A percentile compares a stretch with the other conserved stretches of the same genome.
Evolutionary conservation across 176 grass and related monocot species (phyloP).

Genomic region (Ensete glaucum): DNA sequence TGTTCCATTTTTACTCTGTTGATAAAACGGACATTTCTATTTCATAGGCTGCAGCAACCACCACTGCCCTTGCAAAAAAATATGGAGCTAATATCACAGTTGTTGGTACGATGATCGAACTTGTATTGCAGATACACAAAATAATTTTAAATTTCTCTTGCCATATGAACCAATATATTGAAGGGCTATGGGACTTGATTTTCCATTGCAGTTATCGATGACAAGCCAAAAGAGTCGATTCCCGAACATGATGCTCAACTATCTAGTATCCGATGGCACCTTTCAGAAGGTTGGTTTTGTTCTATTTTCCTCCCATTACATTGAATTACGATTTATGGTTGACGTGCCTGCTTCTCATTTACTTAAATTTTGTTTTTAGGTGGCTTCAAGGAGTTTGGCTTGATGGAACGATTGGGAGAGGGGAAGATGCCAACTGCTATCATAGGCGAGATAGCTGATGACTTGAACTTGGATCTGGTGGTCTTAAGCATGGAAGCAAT

Average conservation of each 20-base stretch:
- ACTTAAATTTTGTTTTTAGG: conserved; percentile 32
- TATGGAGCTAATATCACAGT: conserved; percentile 94
- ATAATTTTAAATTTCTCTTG: no score
- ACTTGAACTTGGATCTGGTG: conserved; percentile 83
- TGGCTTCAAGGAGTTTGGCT: conserved; percentile 83
- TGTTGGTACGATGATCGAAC: conserved; percentile 44
- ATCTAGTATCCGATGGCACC: conserved; percentile 92
- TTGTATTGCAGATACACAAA: no score
- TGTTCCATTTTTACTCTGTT: no score
- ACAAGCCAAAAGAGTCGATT: conserved; percentile 78
- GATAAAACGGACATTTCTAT: not conserved
- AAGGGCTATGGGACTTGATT: not conserved
- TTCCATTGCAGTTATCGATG: conserved; percentile 69
- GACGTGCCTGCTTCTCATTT: not conserved
- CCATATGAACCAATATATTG: no score
- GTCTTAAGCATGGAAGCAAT: conserved; percentile 98
- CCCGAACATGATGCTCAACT: conserved; percentile 87
- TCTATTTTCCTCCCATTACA: not conserved
- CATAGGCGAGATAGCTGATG: conserved; percentile 88
- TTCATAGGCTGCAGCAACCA: conserved; percentile 77
- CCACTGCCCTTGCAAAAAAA: conserved; percentile 79
- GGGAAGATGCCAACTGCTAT: conserved; percentile 69
- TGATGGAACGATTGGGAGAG: conserved; percentile 97
- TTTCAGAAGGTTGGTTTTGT: conserved; percentile 66
- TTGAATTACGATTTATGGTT: not conserved